Conservation (phyloP, 2,329 filamentous ascomycete species). For the Catunica adiposa region DNA sequence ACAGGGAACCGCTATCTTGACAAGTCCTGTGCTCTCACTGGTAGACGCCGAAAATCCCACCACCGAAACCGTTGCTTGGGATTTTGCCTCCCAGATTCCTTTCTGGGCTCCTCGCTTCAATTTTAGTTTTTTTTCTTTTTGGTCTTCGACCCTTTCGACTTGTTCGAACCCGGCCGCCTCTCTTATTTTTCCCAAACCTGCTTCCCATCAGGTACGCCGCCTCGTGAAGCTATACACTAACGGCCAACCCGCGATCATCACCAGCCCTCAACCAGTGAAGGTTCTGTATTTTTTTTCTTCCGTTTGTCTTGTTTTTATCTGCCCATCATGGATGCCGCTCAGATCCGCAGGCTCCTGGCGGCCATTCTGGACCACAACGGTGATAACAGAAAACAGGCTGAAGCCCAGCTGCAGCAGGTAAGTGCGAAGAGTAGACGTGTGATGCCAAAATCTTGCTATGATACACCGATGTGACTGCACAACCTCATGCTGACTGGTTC, state of each 20-base stretch:
- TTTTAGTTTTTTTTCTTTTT: constrained; percentile 9
- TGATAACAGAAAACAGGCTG: constrained; percentile 58
- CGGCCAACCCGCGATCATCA: constrained; percentile 1
- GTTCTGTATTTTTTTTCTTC: neutral
- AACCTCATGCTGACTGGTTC: constrained; percentile 1
- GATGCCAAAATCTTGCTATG: constrained; percentile 1
- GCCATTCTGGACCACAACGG: constrained; percentile 60
- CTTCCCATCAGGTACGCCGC: constrained; percentile 10
- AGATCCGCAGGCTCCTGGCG: constrained; percentile 59
- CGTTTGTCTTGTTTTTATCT: constrained; percentile 7
- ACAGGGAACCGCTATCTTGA: constrained; percentile 10
- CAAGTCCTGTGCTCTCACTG: constrained; percentile 1
- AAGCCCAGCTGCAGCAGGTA: constrained; percentile 70
- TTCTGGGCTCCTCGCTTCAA: constrained; percentile 7
- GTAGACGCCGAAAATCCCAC: constrained; percentile 13
- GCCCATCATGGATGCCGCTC: constrained; percentile 52
- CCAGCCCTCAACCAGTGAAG: neutral
- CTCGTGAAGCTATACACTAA: constrained; percentile 8
- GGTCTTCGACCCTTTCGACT: constrained; percentile 3
- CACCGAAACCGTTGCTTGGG: constrained; percentile 5
- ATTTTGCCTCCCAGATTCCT: constrained; percentile 7
- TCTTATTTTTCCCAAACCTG: constrained; percentile 4
- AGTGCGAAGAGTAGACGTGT: constrained; percentile 19
- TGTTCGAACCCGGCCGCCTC: constrained; percentile 6
- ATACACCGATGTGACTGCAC: constrained; percentile 1